phyloP scores from a whole-genome alignment of 805 yeast species.

The Zygosaccharomyces pseudorouxii region DNA sequence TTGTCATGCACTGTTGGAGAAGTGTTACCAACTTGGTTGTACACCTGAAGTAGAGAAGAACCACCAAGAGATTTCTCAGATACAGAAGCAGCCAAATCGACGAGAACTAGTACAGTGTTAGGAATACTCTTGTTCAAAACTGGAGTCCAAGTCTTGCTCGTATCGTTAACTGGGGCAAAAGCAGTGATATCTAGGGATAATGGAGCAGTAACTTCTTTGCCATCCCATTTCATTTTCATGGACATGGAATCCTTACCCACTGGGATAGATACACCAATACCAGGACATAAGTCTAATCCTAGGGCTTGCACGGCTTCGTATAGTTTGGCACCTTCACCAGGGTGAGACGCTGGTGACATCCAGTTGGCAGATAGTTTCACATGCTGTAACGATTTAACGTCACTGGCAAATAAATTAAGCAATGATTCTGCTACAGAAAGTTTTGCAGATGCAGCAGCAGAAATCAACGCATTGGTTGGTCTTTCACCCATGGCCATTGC shows the following conservation, averaged over 20 bases:
- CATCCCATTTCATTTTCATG: conserved; percentile 97
- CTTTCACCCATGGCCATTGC: conserved; percentile 97
- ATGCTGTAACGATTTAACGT: conserved; percentile 65
- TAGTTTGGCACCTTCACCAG: conserved; percentile 90
- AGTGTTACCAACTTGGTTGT: conserved; percentile 74
- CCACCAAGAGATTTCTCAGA: conserved; percentile 70
- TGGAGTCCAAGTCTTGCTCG: conserved; percentile 95
- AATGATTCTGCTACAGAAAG: conserved; percentile 94
- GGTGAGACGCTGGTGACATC: conserved; percentile 97
- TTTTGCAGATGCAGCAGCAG: conserved; percentile 88
- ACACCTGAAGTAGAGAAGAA: conserved; percentile 92
- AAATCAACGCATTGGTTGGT: conserved; percentile 83
- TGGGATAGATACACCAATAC: conserved; percentile 84
- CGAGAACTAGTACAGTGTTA: conserved; percentile 64
- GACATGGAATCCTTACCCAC: conserved; percentile 99
- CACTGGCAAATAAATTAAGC: conserved; percentile 84
- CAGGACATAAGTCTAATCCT: conserved; percentile 92
- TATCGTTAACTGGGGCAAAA: conserved; percentile 79
- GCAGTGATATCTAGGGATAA: conserved; percentile 87
- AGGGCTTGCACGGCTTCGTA: conserved; percentile 97
- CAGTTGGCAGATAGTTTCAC: conserved; percentile 94
- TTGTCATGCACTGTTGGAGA: conserved; percentile 81
- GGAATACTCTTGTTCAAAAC: conserved; percentile 50
- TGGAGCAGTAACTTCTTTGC: conserved; percentile 93
- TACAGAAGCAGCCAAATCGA: conserved; percentile 64